Base-by-base conservation (phyloP, 805 yeast genomes). In the Zygotorulaspora florentina region DNA sequence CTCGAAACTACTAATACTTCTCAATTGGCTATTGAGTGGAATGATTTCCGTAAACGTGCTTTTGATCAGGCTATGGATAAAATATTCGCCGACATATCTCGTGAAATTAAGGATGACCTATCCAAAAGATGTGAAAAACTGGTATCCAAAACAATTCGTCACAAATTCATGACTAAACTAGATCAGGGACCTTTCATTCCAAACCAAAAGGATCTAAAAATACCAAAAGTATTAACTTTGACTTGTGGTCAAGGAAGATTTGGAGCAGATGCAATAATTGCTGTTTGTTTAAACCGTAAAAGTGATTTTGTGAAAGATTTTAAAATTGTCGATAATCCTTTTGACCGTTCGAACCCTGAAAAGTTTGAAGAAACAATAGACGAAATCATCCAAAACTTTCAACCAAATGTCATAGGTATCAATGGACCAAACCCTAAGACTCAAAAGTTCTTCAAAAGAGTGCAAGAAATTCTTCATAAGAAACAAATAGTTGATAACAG, bases 181-280 rank as follows among this genome's bases (percentile, higher is more conserved):
- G 93, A 91, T 63, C 98, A 90, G 70, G 96, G 98, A 2, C 97
- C 99, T 27, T 90, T 72, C 66, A 81, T 85, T 55, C 96, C 98
- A 5, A 75, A 77, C 38, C 84, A 86, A 4, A 83, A 75, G 53
- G 86, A 80, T 36, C 96, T 97, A 37, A 85, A 95, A 3, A 74
- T 81, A 43, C 96, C 99, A 16, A 81, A 85, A 51, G 91, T 88
- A 0, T 70, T 93, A 52, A 81, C 96, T 0, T 58, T 93, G 26
- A 78, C 95, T 0, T 81, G 85, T 55, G 99, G 99, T 56, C 83
- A 83, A 66, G 97, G 96, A 59, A 83, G 80, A 51, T 78, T 73
- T 58, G 77, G 80, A 35, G 79, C 79, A 47, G 95, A 93, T 64
- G 96, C 98, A 4, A 85, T 88, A 18, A 79, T 90, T 51, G 96